phyloP scores from a whole-genome alignment of 2,329 filamentous ascomycete species.

The Eutypella sp. region DNA sequence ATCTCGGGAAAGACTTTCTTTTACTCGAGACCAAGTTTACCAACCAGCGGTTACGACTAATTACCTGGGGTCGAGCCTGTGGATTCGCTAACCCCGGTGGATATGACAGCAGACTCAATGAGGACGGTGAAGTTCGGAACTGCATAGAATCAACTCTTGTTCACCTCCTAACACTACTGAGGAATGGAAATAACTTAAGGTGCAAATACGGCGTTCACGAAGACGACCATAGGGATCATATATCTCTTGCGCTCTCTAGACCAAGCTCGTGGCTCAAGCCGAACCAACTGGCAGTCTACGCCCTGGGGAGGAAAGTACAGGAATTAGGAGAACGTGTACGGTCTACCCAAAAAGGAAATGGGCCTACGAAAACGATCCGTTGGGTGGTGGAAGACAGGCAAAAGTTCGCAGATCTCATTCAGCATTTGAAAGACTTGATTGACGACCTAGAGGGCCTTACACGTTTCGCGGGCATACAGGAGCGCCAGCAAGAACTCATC shows the following conservation, averaged over 20 bases:
- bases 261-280: too few species aligned
- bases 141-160: neutral
- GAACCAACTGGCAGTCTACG: too few species aligned
- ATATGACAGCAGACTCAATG: neutral
- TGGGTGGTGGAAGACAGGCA: constrained; percentile 6
- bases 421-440: constrained; percentile 5
- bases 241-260: too few species aligned
- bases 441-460: constrained; percentile 5
- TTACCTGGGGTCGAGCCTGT: constrained; percentile 1
- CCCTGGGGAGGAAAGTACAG: too few species aligned
- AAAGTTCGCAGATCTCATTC: constrained; percentile 4
- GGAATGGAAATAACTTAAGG: too few species aligned
- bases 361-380: neutral
- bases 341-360: neutral
- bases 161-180: too few species aligned
- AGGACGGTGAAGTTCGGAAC: neutral
- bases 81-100: neutral
- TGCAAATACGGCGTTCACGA: too few species aligned
- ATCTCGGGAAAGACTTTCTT: constrained; percentile 1
- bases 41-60: constrained; percentile 1
- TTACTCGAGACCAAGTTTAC: constrained; percentile 5
- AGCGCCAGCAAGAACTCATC: too few species aligned
- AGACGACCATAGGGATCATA: too few species aligned
- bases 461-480: too few species aligned
- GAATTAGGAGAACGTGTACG: neutral